Conservation (phyloP, 2,329 filamentous ascomycete species). For the Didymella exigua region DNA sequence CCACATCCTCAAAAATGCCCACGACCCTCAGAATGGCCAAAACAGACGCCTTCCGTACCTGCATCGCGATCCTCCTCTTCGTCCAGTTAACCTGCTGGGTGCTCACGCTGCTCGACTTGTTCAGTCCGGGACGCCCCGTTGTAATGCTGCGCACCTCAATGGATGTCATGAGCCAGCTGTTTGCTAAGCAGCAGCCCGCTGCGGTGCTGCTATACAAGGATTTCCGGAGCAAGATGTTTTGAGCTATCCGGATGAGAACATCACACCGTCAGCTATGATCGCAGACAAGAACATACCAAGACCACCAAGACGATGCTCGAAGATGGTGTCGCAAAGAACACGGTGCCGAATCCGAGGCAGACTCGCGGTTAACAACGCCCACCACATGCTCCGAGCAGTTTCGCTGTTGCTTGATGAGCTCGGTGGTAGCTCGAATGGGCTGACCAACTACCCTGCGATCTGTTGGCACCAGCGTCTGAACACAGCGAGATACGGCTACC, state of each 20-base stretch:
- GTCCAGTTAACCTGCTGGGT: constrained; percentile 42
- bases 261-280: no score
- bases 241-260: not conserved
- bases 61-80: constrained; percentile 38
- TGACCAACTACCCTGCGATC: no score
- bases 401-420: not conserved
- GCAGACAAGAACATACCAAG: not conserved
- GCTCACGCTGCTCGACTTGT: constrained; percentile 39
- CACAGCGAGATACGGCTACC: not conserved
- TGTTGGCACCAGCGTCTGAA: not conserved
- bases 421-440: not conserved
- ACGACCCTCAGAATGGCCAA: constrained; percentile 31
- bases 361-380: not conserved
- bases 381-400: not conserved
- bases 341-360: not conserved
- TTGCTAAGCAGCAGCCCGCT: constrained; percentile 25
- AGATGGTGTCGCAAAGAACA: not conserved
- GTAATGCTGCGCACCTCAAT: constrained; percentile 29
- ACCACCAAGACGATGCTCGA: not conserved
- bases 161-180: constrained; percentile 23
- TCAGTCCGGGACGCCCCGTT: constrained; percentile 36
- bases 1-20: not conserved
- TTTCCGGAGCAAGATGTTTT: constrained; percentile 21
- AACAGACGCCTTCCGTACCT: constrained; percentile 34
- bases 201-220: constrained; percentile 27